Evolutionary conservation across 352 stramenopile genomes (phyloP).

Genomic region (Stephanocyclus meneghinianus): DNA sequence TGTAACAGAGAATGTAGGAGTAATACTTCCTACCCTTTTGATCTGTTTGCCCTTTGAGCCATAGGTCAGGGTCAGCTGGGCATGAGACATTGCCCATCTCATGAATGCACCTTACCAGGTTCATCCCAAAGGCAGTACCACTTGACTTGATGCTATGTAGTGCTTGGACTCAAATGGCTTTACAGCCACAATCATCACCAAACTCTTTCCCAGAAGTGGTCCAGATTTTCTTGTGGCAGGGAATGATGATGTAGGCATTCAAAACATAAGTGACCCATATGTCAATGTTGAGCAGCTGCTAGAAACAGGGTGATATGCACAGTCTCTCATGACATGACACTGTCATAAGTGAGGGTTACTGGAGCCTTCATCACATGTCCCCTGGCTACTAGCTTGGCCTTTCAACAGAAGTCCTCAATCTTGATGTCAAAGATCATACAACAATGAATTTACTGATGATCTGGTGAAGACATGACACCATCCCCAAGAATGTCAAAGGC

Average conservation of each 20-base stretch:
- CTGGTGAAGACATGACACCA: not conserved
- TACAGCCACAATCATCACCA: too few species aligned
- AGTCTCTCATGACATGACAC: too few species aligned
- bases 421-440: too few species aligned
- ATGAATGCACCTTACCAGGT: not conserved
- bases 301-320: not conserved
- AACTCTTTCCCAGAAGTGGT: too few species aligned
- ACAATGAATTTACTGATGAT: too few species aligned
- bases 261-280: constrained; percentile 25
- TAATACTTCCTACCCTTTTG: not conserved
- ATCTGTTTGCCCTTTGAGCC: too few species aligned
- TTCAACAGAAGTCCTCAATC: not conserved
- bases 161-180: constrained; percentile 27
- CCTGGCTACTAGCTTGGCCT: constrained; percentile 21
- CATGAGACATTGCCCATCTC: not conserved
- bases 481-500: constrained; percentile 5
- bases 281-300: constrained; percentile 43
- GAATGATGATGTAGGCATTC: constrained; percentile 11
- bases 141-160: constrained; percentile 27
- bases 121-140: not conserved
- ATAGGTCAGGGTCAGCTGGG: too few species aligned
- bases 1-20: too few species aligned
- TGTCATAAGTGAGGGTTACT: too few species aligned
- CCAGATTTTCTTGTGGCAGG: too few species aligned
- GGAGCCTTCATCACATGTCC: too few species aligned